Base-by-base conservation (phyloP, 106 monocot species). In the Acorus gramineus region DNA sequence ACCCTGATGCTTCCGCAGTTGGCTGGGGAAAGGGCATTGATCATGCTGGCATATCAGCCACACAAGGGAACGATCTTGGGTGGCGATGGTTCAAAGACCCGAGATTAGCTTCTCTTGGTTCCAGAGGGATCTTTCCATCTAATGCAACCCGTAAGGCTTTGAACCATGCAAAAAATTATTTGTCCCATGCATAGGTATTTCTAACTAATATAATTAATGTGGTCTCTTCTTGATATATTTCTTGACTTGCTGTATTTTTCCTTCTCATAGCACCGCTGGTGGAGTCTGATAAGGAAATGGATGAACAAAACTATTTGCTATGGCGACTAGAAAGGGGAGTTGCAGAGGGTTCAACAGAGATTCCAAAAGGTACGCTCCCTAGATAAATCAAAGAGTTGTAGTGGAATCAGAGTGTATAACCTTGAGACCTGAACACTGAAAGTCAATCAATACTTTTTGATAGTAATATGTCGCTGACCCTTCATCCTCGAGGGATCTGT, bases 61-160 rank as follows among this genome's bases (percentile, higher is more conserved):
- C 85, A 4, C 81, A 89, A 67, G 92, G 79, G 56, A 82, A 65
- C 65, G 69, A 68, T 9, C 10, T 63, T 55, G 88, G 98, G 44
- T 99, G 88, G 85, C 74, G 79, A 65, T 92, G 98, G 98, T 84
- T 77, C 66, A 80, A 68, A 58, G 98, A 99, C 80, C 98, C 98
- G 60, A 75, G 98, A 65, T 65, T 92, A 49, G 64, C 58, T 47
- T 84, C 65, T 66, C 69, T 99, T 14, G 98, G 98, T 55, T 99
- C 79, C 58, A 71, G 98, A 49, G 98, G 98, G 78, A 92, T 99
- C 56, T 99, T 99, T 57, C 89, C 98, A 44, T 70, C 89, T 68
- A 67, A 78, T 11, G 76, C 72, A 60, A 75, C 72, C 49, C 92
- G 98, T 99, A 89, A 85, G 90, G 65, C 11, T 69, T 49, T 6